Base-by-base conservation (phyloP, 208 protist species). In the Angomonas ambiguus region DNA sequence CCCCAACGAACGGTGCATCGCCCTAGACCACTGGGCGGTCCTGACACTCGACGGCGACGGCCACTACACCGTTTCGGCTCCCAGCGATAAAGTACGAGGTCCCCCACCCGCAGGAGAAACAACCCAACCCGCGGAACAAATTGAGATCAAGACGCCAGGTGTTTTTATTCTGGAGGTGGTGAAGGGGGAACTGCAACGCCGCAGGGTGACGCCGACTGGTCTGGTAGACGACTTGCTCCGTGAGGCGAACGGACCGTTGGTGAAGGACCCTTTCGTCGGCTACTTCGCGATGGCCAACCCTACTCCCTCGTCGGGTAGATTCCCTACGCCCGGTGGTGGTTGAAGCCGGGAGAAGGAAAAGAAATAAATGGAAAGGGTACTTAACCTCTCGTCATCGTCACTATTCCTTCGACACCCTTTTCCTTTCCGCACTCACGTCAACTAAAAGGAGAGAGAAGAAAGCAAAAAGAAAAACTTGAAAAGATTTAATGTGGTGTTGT, bases 231-330 rank as follows among this genome's bases (percentile, higher is more conserved):
- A 88, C 10, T 45, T 96, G 22, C 65, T 96, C 20, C 69, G 79
- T 2, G 16, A 42, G 22, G 85, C 89, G 28, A 77, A 33, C 10
- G 89, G 85, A 11, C 82, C 83, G 0, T 27, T 90, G 27, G 79
- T 95, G 38, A 34, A 60, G 0, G 89, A 95, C 56, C 89, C 89
- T 13, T 95, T 92, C 62, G 89, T 92, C 73, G 66, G 56, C n/a
- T 95, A 80, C 72, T 88, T 79, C 56, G 82, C 89, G 24, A 92
- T 95, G 85, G 74, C 71, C 31, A 95, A 95, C 72, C 85, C 85
- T 13, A 92, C 89, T 16, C 71, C 78, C 5, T 81, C 74, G 18
- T 83, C 80, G 18, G 89, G 83, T 22, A 64, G 71, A 22, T 65
- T 92, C 22, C 31, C 88, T 16, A 67, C 72, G 18, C 75, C 20